These are phyloP conservation scores for Hypoxylon sp. DNA, from an alignment of 2,329 filamentous ascomycete species.

Conservation along the genomic window DNA sequence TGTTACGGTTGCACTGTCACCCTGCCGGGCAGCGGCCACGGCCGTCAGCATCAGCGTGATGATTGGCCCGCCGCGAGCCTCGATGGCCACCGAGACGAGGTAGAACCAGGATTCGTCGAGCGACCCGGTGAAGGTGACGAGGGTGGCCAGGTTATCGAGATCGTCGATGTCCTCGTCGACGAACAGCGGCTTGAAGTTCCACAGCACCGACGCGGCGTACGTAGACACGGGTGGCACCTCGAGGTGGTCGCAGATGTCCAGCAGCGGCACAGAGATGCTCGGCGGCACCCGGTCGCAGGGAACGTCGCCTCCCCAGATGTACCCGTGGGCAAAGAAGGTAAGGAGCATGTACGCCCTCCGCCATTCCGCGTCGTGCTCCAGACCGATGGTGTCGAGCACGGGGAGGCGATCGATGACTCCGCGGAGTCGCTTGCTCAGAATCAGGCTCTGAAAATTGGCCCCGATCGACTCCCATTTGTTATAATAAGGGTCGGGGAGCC, in stretches of 20 bases:
- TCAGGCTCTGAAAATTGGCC: conserved; percentile 84
- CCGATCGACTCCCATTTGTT: conserved; percentile 91
- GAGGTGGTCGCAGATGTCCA: conserved; percentile 77
- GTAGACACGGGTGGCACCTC: conserved; percentile 93
- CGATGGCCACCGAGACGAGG: conserved; percentile 92
- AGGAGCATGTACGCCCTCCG: conserved; percentile 89
- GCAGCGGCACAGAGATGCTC: conserved; percentile 81
- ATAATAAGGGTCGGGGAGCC: conserved; percentile 89
- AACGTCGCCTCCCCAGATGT: conserved; percentile 92
- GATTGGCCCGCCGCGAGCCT: conserved; percentile 86
- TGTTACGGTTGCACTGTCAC: conserved; percentile 75
- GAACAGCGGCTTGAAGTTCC: conserved; percentile 97
- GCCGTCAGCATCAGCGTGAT: conserved; percentile 89
- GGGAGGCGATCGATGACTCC: conserved; percentile 82
- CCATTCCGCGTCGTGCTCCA: conserved; percentile 90
- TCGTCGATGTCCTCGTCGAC: conserved; percentile 80
- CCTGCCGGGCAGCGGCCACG: conserved; percentile 77
- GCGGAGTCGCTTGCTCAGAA: conserved; percentile 84
- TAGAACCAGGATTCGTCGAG: conserved; percentile 99
- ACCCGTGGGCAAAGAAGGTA: conserved; percentile 90
- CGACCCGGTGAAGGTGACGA: conserved; percentile 91
- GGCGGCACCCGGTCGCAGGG: conserved; percentile 82
- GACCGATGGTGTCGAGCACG: conserved; percentile 80
- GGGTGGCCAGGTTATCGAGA: conserved; percentile 85
- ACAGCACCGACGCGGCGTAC: conserved; percentile 89